A percentile compares a stretch with the other conserved stretches of the same genome.
phyloP scores from a whole-genome alignment of 164 flowering plant genomes.

The Hamamelis virginiana region DNA sequence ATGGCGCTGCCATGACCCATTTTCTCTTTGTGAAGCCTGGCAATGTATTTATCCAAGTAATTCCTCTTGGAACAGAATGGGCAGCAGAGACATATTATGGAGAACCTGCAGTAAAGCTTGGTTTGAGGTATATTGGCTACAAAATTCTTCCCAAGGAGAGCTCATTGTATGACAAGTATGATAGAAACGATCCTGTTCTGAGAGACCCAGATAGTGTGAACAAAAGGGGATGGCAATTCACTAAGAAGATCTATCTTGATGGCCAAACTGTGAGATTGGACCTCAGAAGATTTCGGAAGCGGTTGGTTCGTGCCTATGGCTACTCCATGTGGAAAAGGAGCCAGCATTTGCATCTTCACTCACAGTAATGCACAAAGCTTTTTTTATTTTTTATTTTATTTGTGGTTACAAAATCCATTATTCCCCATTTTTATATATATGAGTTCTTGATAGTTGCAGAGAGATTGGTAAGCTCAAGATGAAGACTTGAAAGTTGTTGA shows the following conservation, averaged over 20 bases:
- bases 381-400: background rate
- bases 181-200: slow-evolving; percentile 59
- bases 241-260: slow-evolving; percentile 80
- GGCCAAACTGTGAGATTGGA: slow-evolving; percentile 73
- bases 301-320: slow-evolving; percentile 50
- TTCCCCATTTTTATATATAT: too few species aligned
- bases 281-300: slow-evolving; percentile 56
- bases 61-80: slow-evolving; percentile 89
- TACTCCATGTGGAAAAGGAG: slow-evolving; percentile 25
- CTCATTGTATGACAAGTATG: slow-evolving; percentile 63
- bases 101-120: slow-evolving; percentile 75
- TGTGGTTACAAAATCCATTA: background rate
- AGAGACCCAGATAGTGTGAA: slow-evolving; percentile 60
- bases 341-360: background rate
- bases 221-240: slow-evolving; percentile 77
- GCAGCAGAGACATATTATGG: slow-evolving; percentile 88
- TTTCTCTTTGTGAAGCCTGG: slow-evolving; percentile 80
- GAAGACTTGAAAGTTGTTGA: background rate
- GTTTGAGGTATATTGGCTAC: slow-evolving; percentile 74
- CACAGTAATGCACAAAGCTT: slow-evolving; percentile 3
- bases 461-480: background rate
- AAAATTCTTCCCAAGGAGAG: slow-evolving; percentile 71
- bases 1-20: slow-evolving; percentile 98
- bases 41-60: slow-evolving; percentile 68
- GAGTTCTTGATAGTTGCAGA: too few species aligned